phyloP scores from a whole-genome alignment of 345 rosid species.

The Hypericum androsaemum region DNA sequence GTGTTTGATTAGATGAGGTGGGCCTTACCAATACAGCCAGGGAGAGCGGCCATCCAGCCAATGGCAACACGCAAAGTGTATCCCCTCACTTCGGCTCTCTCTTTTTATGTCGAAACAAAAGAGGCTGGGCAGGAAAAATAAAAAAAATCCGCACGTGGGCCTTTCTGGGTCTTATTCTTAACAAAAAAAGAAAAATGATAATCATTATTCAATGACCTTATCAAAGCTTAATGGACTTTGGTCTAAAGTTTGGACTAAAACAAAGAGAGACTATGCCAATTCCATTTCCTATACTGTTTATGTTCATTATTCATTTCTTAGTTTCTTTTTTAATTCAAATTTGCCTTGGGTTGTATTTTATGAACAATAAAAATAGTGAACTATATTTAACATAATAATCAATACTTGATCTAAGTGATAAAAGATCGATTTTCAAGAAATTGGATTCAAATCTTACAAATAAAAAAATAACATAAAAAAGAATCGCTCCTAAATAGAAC shows the following conservation, averaged over 20 bases:
- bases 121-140: neutral
- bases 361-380: too few species aligned
- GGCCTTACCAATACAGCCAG: conserved; percentile 27
- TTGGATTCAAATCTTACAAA: too few species aligned
- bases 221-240: conserved; percentile 22
- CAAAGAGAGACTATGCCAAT: conserved; percentile 21
- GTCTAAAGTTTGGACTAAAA: conserved; percentile 7
- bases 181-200: conserved; percentile 16
- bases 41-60: conserved; percentile 33
- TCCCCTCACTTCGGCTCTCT: conserved; percentile 3
- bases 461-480: too few species aligned
- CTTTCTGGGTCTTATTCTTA: conserved; percentile 23
- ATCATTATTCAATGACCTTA: conserved; percentile 41
- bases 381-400: too few species aligned
- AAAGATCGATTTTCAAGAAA: too few species aligned
- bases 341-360: conserved; percentile 6
- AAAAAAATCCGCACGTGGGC: conserved; percentile 27
- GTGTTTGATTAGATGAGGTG: conserved; percentile 34
- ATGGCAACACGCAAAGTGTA: conserved; percentile 33
- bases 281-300: neutral
- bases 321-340: neutral
- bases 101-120: neutral
- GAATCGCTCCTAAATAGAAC: too few species aligned
- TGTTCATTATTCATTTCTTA: too few species aligned
- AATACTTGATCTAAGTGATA: too few species aligned